A percentile compares a stretch with the other conserved stretches of the same genome.
Evolutionary conservation across 1,284 basidiomycete species (phyloP).

Genomic region (Porodaedalea pini): DNA sequence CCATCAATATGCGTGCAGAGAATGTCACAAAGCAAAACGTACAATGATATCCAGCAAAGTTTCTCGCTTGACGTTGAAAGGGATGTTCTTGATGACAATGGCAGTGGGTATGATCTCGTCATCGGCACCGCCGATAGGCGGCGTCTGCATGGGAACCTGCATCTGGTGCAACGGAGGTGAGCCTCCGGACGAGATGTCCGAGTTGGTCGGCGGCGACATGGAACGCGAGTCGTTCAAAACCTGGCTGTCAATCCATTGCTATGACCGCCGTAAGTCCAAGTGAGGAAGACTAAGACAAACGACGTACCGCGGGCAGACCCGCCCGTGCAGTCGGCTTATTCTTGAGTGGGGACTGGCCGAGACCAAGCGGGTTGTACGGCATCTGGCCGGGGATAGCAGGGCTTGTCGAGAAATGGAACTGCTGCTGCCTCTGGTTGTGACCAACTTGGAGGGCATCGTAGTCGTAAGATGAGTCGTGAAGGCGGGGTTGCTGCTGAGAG

Average conservation of each 20-base stretch:
- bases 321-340: slow-evolving; percentile 57
- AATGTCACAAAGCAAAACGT: slow-evolving; percentile 29
- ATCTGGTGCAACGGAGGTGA: slow-evolving; percentile 64
- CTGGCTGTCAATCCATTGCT: slow-evolving; percentile 80
- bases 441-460: slow-evolving; percentile 56
- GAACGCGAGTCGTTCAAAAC: slow-evolving; percentile 63
- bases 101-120: slow-evolving; percentile 98
- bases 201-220: slow-evolving; percentile 80
- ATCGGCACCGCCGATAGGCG: slow-evolving; percentile 42
- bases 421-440: slow-evolving; percentile 43
- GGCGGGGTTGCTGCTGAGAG: slow-evolving; percentile 62
- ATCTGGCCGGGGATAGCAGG: slow-evolving; percentile 62
- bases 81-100: slow-evolving; percentile 99
- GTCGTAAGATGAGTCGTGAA: slow-evolving; percentile 75
- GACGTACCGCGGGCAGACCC: slow-evolving; percentile 66
- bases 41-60: slow-evolving; percentile 95
- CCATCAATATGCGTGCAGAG: not conserved
- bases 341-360: slow-evolving; percentile 69
- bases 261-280: slow-evolving; percentile 14
- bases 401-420: slow-evolving; percentile 67
- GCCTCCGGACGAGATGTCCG: slow-evolving; percentile 79
- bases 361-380: slow-evolving; percentile 55
- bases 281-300: slow-evolving; percentile 22
- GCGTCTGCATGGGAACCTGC: slow-evolving; percentile 44
- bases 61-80: slow-evolving; percentile 96